phyloP scores from a whole-genome alignment of 2,329 filamentous ascomycete genomes.

The Huntiella decipiens region DNA sequence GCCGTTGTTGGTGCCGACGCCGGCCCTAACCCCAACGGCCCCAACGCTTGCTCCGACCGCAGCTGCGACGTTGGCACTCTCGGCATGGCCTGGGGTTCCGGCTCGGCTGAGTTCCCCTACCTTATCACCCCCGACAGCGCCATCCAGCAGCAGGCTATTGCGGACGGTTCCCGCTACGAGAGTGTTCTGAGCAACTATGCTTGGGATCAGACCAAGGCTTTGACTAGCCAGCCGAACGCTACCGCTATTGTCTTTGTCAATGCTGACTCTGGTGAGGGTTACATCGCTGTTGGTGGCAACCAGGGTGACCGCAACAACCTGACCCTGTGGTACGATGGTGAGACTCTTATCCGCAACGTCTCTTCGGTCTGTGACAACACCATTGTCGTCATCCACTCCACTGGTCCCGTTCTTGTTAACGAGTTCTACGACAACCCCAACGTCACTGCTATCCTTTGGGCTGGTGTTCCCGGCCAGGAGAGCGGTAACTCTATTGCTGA shows the following conservation, averaged over 20 bases:
- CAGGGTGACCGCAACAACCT: constrained; percentile 81
- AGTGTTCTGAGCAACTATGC: constrained; percentile 48
- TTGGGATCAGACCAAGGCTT: constrained; percentile 37
- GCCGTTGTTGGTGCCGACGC: constrained; percentile 72
- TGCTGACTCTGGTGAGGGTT: constrained; percentile 71
- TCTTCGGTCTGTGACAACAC: constrained; percentile 67
- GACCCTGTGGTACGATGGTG: constrained; percentile 70
- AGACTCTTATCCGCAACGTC: constrained; percentile 64
- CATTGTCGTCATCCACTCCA: constrained; percentile 76
- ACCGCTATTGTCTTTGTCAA: constrained; percentile 80
- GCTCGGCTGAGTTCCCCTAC: constrained; percentile 56
- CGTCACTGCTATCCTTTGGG: constrained; percentile 68
- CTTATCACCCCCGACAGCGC: constrained; percentile 56
- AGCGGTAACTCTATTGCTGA: constrained; percentile 63
- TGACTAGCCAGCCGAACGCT: constrained; percentile 44
- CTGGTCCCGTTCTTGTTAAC: constrained; percentile 58
- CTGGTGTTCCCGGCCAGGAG: constrained; percentile 66
- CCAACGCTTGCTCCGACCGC: constrained; percentile 61
- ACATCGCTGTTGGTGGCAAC: constrained; percentile 65
- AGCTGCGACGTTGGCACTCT: constrained; percentile 40
- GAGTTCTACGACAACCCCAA: constrained; percentile 60
- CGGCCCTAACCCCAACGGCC: constrained; percentile 51
- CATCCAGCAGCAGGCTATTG: constrained; percentile 41
- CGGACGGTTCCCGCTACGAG: constrained; percentile 41
- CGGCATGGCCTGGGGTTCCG: constrained; percentile 65